phyloP scores from a whole-genome alignment of 192 early-diverging fungal species.

The Backusella circina region DNA sequence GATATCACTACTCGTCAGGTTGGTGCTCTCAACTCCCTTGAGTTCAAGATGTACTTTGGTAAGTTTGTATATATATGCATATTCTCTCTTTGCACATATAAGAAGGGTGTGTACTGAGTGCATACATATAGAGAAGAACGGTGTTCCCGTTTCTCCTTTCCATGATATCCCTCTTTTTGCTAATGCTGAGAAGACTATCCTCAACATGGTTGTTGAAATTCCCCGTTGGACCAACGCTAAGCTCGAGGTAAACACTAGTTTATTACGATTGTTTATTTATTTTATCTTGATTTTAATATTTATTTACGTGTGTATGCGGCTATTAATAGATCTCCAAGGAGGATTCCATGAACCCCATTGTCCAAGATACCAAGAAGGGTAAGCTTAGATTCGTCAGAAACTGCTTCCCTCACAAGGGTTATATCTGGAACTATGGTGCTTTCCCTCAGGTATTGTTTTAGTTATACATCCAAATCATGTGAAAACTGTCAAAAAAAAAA shows the following conservation, averaged over 20 bases:
- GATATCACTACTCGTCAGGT: constrained; percentile 79
- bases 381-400: constrained; percentile 98
- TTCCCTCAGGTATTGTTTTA: constrained; percentile 74
- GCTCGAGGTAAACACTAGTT: constrained; percentile 63
- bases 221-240: constrained; percentile 99
- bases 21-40: constrained; percentile 84
- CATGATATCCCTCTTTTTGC: constrained; percentile 98
- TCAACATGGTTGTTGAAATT: constrained; percentile 99
- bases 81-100: not conserved
- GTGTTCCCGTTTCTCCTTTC: constrained; percentile 88
- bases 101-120: not conserved
- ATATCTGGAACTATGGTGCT: constrained; percentile 99
- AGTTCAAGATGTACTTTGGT: constrained; percentile 90
- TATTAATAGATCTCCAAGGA: constrained; percentile 84
- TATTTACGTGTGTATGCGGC: not conserved
- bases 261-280: not conserved
- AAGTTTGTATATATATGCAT: constrained; percentile 4
- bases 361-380: constrained; percentile 99
- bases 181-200: constrained; percentile 84
- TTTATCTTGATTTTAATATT: not conserved
- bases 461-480: not conserved
- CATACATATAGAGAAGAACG: constrained; percentile 62
- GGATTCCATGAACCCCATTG: constrained; percentile 96
- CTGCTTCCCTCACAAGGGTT: constrained; percentile 99
- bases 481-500: not conserved